A percentile compares a stretch with the other conserved stretches of the same genome.
Conservation (phyloP, 768 basidiomycete species). For the Chalciporus piperatus region DNA sequence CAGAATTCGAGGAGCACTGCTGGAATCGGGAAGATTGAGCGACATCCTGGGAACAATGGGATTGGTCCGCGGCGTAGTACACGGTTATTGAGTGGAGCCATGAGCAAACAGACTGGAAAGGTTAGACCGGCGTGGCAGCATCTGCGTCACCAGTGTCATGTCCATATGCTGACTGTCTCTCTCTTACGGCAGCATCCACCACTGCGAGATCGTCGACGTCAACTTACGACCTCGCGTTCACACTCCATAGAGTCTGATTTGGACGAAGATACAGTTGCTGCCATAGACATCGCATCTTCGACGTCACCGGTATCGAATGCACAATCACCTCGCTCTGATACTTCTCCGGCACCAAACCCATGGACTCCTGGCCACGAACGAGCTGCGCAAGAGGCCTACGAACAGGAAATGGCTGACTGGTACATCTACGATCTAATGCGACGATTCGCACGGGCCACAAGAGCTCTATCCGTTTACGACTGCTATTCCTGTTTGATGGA, state of each 20-base stretch:
- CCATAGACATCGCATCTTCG: constrained; percentile 52
- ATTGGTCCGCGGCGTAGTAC: constrained; percentile 68
- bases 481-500: constrained; percentile 71
- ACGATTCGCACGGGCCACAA: constrained; percentile 77
- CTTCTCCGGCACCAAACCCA: constrained; percentile 57
- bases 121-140: constrained; percentile 33
- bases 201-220: constrained; percentile 59
- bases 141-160: not conserved
- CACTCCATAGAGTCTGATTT: constrained; percentile 68
- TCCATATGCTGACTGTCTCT: constrained; percentile 16
- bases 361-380: constrained; percentile 69
- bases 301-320: constrained; percentile 57
- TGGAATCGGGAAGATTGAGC: constrained; percentile 51
- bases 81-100: constrained; percentile 60
- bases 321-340: constrained; percentile 62
- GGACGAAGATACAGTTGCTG: constrained; percentile 57
- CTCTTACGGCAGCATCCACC: constrained; percentile 30
- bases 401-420: constrained; percentile 72
- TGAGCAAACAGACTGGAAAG: constrained; percentile 55
- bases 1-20: constrained; percentile 58
- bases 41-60: constrained; percentile 40
- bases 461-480: constrained; percentile 72
- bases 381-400: constrained; percentile 68
- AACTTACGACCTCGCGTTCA: constrained; percentile 50
- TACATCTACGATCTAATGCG: constrained; percentile 81